These are phyloP conservation scores for Hanseniaspora vineae DNA, from an alignment of 805 yeast species.

Conservation along the genomic window DNA sequence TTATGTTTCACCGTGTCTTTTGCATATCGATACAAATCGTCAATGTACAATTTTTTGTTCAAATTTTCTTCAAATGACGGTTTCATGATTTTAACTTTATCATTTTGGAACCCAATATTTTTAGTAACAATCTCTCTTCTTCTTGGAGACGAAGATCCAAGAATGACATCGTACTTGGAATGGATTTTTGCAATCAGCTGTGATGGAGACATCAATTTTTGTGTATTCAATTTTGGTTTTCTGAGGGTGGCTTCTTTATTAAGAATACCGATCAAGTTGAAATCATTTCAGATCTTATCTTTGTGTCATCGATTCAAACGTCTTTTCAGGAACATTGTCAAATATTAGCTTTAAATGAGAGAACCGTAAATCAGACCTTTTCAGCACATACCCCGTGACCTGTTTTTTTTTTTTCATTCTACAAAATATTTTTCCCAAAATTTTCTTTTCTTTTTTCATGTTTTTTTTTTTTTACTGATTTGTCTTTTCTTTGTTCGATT, in stretches of 20 bases:
- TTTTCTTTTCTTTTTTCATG: neutral
- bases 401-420: too few species aligned
- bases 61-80: conserved; percentile 73
- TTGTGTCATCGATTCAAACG: too few species aligned
- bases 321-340: too few species aligned
- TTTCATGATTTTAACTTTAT: conserved; percentile 31
- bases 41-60: conserved; percentile 29
- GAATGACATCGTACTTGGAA: neutral
- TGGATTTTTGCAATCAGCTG: neutral
- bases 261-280: too few species aligned
- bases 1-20: conserved; percentile 56
- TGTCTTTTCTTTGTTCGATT: too few species aligned
- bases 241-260: too few species aligned
- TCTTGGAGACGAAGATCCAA: conserved; percentile 82
- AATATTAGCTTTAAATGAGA: too few species aligned
- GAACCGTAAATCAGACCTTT: too few species aligned
- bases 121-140: conserved; percentile 57
- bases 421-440: too few species aligned
- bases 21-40: conserved; percentile 38
- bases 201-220: neutral
- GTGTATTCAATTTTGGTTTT: neutral
- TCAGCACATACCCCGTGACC: too few species aligned
- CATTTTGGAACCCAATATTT: conserved; percentile 30
- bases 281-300: too few species aligned
- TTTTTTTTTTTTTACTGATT: too few species aligned